Evolutionary conservation across 768 basidiomycete genomes (phyloP).

Genomic region (Boletellus ananiceps): DNA sequence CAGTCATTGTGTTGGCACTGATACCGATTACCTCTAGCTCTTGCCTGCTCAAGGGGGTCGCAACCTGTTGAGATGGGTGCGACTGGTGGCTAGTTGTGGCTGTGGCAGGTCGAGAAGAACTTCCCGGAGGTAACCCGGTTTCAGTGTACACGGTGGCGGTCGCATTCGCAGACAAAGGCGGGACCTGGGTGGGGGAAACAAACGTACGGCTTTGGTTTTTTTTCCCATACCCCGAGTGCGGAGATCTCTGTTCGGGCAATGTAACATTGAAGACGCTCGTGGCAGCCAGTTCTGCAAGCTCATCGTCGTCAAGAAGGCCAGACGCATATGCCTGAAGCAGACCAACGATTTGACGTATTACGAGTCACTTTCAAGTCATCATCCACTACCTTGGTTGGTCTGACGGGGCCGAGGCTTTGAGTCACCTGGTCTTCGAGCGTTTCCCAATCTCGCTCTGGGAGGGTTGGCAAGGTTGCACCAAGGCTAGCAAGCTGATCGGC

Average conservation of each 20-base stretch:
- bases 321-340: conserved; percentile 30
- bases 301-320: conserved; percentile 34
- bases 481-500: conserved; percentile 71
- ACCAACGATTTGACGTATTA: not conserved
- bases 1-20: not conserved
- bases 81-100: not conserved
- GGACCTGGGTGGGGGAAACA: not conserved
- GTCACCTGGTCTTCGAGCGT: conserved; percentile 14
- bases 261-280: not conserved
- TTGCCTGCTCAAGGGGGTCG: conserved; percentile 4
- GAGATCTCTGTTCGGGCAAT: not conserved
- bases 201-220: not conserved
- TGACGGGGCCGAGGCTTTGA: conserved; percentile 9
- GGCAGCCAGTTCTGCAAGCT: conserved; percentile 23
- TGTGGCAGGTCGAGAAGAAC: not conserved
- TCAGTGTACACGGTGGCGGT: not conserved
- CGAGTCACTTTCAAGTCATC: conserved; percentile 19
- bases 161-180: not conserved
- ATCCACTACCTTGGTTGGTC: not conserved
- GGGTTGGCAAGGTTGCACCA: conserved; percentile 41
- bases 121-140: not conserved
- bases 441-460: conserved; percentile 60
- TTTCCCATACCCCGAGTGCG: not conserved
- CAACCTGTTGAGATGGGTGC: not conserved
- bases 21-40: conserved; percentile 22